A percentile compares a stretch with the other conserved stretches of the same genome.
Evolutionary conservation across 73 alveolate species (phyloP).

Genomic region (Paramecium pentaurelia): DNA sequence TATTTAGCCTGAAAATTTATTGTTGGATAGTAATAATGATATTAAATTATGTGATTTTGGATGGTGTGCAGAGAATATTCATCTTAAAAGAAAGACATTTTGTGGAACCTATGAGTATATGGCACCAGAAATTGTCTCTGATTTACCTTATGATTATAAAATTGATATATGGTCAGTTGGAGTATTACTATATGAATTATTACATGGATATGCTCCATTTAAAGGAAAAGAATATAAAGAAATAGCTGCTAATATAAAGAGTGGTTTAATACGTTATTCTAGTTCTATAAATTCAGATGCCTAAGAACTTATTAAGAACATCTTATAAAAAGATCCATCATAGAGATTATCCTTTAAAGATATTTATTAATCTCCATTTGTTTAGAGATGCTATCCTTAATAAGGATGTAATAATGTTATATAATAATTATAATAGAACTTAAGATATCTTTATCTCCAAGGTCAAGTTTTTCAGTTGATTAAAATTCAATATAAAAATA

Average conservation of each 20-base stretch:
- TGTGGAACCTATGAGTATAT: constrained; percentile 63
- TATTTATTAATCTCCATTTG: constrained; percentile 24
- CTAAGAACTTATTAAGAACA: constrained; percentile 65
- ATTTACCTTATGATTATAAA: constrained; percentile 70
- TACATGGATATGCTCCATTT: constrained; percentile 85
- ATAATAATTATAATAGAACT: not conserved
- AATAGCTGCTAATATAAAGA: constrained; percentile 69
- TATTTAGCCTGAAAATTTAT: constrained; percentile 78
- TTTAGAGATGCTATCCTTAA: not conserved
- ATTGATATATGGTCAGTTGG: constrained; percentile 86
- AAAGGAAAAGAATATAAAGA: constrained; percentile 74
- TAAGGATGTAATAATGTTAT: not conserved
- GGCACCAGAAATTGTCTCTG: constrained; percentile 80
- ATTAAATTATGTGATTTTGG: constrained; percentile 83
- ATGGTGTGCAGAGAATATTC: constrained; percentile 76
- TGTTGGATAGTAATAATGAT: constrained; percentile 68
- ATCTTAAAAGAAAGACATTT: constrained; percentile 53
- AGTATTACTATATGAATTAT: constrained; percentile 75
- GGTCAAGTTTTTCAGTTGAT: constrained; percentile 36
- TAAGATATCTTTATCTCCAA: not conserved
- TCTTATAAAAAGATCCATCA: constrained; percentile 67
- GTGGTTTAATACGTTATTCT: constrained; percentile 66
- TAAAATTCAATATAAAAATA: constrained; percentile 12
- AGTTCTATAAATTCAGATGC: constrained; percentile 66
- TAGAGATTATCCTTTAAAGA: constrained; percentile 64